phyloP scores from a whole-genome alignment of 345 rosid species.

The Fremontodendron californicum region DNA sequence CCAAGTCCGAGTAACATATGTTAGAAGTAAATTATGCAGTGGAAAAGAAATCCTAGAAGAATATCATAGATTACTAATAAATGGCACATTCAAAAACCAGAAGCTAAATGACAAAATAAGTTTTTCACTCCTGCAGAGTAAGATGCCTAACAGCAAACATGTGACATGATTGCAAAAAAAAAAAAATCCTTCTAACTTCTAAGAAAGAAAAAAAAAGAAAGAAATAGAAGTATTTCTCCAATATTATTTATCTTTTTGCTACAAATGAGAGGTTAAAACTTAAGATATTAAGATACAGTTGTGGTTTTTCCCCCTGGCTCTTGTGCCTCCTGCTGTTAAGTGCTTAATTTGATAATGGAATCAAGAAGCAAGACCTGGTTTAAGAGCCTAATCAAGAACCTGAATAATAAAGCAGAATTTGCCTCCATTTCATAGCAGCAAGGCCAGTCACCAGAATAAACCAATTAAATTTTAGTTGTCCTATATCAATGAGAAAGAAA shows the following conservation, averaged over 20 bases:
- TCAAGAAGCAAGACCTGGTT: neutral
- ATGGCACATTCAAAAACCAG: neutral
- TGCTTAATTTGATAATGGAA: neutral
- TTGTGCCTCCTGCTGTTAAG: neutral
- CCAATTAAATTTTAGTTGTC: neutral
- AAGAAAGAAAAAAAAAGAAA: neutral
- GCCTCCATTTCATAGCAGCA: neutral
- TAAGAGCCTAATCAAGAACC: neutral
- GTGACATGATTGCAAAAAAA: neutral
- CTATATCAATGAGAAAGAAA: neutral
- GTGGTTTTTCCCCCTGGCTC: neutral
- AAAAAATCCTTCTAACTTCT: neutral
- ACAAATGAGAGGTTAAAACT: neutral
- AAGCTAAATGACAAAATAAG: neutral
- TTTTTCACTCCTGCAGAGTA: neutral
- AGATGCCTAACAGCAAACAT: neutral
- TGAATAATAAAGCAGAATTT: neutral
- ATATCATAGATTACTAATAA: neutral
- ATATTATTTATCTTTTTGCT: neutral
- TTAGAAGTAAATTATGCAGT: neutral
- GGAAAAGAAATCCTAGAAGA: neutral
- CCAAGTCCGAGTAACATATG: too few species aligned
- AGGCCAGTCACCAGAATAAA: neutral
- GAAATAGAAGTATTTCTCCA: neutral
- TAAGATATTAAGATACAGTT: neutral